A percentile compares a stretch with the other conserved stretches of the same genome.
These are phyloP conservation scores for Colletotrichum chlorophyti DNA, from an alignment of 2,329 filamentous ascomycete genomes.

Conservation along the genomic window DNA sequence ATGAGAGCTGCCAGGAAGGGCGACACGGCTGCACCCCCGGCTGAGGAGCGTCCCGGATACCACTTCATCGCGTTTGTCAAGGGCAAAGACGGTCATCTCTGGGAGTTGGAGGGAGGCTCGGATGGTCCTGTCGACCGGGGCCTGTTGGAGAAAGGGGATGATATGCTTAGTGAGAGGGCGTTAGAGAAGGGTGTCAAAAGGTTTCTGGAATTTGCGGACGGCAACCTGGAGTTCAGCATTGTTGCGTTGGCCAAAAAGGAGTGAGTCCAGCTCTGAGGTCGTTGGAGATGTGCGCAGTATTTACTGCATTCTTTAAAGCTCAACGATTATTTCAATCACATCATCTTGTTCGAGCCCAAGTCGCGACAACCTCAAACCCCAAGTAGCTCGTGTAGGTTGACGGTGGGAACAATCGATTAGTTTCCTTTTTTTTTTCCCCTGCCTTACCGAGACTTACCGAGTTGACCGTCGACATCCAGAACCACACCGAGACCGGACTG, in stretches of 20 bases:
- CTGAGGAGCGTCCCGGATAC: conserved; percentile 68
- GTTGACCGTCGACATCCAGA: not conserved
- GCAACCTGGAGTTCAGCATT: conserved; percentile 47
- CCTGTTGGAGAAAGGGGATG: conserved; percentile 58
- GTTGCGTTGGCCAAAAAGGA: conserved; percentile 40
- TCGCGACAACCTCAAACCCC: no score
- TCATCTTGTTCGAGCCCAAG: no score
- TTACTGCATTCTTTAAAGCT: no score
- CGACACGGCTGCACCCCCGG: conserved; percentile 69
- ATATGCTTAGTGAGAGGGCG: conserved; percentile 72
- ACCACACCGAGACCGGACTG: not conserved
- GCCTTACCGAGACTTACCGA: not conserved
- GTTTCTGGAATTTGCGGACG: conserved; percentile 46
- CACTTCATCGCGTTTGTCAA: conserved; percentile 88
- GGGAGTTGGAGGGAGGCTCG: conserved; percentile 80
- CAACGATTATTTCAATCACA: no score
- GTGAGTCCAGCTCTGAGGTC: not conserved
- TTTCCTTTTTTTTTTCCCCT: not conserved
- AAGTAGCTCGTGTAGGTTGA: no score
- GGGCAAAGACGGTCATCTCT: conserved; percentile 67
- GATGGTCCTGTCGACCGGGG: conserved; percentile 77
- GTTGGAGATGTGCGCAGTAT: not conserved
- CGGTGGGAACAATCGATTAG: no score
- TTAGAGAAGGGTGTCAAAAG: conserved; percentile 63
- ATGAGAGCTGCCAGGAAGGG: conserved; percentile 72